Conservation (phyloP, 2,329 filamentous ascomycete genomes). For the Aspergillus glaucus region DNA sequence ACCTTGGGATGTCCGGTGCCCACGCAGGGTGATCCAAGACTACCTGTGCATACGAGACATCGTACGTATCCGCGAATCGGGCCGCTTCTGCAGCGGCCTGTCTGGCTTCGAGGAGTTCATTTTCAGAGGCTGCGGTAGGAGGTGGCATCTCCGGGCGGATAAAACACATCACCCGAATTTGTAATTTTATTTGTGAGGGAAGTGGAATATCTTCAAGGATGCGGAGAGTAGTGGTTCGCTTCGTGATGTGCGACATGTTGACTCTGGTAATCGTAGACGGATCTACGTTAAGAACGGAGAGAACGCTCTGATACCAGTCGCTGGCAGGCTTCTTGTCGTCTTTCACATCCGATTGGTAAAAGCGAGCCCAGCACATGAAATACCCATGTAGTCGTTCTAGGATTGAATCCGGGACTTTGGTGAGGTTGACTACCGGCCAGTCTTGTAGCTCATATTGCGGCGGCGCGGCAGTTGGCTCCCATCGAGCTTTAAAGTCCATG, state of each 20-base stretch:
- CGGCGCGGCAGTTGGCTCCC: neutral
- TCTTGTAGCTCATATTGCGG: constrained; percentile 23
- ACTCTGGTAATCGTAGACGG: constrained; percentile 44
- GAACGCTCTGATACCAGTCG: constrained; percentile 55
- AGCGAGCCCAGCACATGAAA: constrained; percentile 59
- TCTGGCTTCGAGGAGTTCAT: constrained; percentile 30
- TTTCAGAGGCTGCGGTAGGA: constrained; percentile 8
- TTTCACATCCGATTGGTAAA: constrained; percentile 24
- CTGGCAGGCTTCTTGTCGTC: constrained; percentile 20
- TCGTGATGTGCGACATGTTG: constrained; percentile 45
- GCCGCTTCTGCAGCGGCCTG: constrained; percentile 29
- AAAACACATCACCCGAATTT: constrained; percentile 56
- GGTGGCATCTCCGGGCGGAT: constrained; percentile 35
- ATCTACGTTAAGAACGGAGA: constrained; percentile 44
- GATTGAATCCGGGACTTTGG: constrained; percentile 48
- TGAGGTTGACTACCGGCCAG: constrained; percentile 48
- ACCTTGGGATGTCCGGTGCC: constrained; percentile 22
- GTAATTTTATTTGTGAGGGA: constrained; percentile 45
- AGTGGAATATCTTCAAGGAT: constrained; percentile 21
- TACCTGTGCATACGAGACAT: constrained; percentile 30
- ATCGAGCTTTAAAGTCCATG: constrained; percentile 20
- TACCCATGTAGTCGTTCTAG: constrained; percentile 52
- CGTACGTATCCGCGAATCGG: constrained; percentile 33
- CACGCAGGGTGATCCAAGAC: constrained; percentile 36
- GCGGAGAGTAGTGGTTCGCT: constrained; percentile 40